Base-by-base conservation (phyloP, 2,329 filamentous ascomycete species). In the Ascosphaera aggregata region DNA sequence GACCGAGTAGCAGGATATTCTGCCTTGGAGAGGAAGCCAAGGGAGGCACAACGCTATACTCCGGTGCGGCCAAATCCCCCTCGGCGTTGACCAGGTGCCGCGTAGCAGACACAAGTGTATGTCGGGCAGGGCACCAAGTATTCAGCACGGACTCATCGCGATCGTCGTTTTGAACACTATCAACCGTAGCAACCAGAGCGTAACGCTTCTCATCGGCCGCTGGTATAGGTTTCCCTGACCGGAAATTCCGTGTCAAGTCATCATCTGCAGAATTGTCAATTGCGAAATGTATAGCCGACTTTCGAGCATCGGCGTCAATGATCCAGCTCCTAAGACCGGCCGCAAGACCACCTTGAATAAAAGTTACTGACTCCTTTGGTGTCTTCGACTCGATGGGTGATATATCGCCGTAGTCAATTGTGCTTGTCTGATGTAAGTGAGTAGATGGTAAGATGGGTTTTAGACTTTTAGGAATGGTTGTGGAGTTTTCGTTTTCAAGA, bases 291-390 rank as follows among this genome's bases (percentile, higher is more conserved):
- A 39, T 20, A 9, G 30, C 37, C 32, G 42, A 41, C n/a, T 41
- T 41, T 40, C 51, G 57, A 1, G 51, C 43, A 8, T 51, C 55
- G 41, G 50, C 51, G 38, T 61, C 58, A 3, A 60, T 40, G 8
- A 61, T 48, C 58, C 58, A 61, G 40, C 51, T 50, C n/a, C 56
- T 56, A 19, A 58, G 51, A 38, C 57, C 50, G 1, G 56, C 49
- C 5, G 58, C 57, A 53, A 60, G 57, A 3, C 58, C 58, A 4
- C 53, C 56, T 1, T 55, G 48, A 1, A 54, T 36, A 43, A 57
- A 59, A n/a, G n/a, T n/a, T n/a, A n/a, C n/a, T n/a, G n/a, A n/a
- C n/a, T n/a, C n/a, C n/a, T n/a, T n/a, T n/a, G n/a, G n/a, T n/a
- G n/a, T n/a, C n/a, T n/a, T n/a, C n/a, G n/a, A n/a, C n/a, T n/a